phyloP scores from a whole-genome alignment of 1,139 yeast species.

The Hemisphaericaspora subhashii region DNA sequence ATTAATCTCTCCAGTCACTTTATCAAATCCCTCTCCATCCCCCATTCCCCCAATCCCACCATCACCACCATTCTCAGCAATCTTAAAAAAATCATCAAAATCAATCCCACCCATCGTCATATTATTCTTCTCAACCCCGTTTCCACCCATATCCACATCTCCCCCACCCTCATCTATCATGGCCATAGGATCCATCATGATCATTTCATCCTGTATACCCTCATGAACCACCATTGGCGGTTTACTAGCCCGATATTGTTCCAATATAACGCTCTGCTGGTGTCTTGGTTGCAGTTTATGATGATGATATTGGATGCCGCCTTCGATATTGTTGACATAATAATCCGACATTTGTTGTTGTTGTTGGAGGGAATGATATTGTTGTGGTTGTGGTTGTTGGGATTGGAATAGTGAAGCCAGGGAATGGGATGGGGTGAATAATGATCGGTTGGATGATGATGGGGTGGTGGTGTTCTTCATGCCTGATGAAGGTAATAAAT shows the following conservation, averaged over 20 bases:
- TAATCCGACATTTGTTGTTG: background rate
- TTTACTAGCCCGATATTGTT: constrained; percentile 15
- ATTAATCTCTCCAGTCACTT: background rate
- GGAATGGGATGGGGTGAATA: no score
- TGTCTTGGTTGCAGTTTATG: no score
- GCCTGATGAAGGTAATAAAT: constrained; percentile 18
- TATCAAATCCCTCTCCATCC: constrained; percentile 10
- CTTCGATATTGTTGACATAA: no score
- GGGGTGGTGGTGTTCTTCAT: constrained; percentile 3
- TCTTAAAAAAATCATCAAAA: constrained; percentile 1
- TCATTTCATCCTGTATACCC: constrained; percentile 18
- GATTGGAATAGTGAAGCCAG: constrained; percentile 12
- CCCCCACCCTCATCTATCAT: background rate
- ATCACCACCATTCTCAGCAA: background rate
- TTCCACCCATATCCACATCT: background rate
- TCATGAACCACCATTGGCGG: constrained; percentile 13
- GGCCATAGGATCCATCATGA: constrained; percentile 9
- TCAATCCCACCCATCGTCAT: background rate
- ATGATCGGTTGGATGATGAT: constrained; percentile 3
- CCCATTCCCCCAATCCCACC: no score
- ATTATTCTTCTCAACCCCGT: no score
- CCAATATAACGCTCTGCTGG: constrained; percentile 13
- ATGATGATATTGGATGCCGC: no score
- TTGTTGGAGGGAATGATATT: constrained; percentile 9
- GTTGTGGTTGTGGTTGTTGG: constrained; percentile 14